These are phyloP conservation scores for Clonostachys byssicola DNA, from an alignment of 2,329 filamentous ascomycete species.

Conservation along the genomic window DNA sequence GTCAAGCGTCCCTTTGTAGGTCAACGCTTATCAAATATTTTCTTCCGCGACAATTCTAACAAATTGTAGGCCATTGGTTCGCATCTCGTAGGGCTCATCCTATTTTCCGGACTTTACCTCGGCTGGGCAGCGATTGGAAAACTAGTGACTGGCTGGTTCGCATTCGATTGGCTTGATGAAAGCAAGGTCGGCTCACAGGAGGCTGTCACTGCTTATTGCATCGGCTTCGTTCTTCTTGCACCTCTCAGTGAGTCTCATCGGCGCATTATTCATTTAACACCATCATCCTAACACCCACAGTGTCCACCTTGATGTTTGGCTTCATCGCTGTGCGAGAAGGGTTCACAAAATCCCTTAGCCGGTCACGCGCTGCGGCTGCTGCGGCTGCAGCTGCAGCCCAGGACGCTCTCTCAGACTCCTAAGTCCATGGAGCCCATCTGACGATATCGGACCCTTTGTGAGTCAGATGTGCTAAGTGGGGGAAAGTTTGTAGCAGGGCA, in stretches of 20 bases:
- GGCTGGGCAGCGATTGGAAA: slow-evolving; percentile 44
- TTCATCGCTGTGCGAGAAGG: slow-evolving; percentile 43
- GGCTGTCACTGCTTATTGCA: slow-evolving; percentile 36
- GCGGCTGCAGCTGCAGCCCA: slow-evolving; percentile 15
- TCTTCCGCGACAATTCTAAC: not conserved
- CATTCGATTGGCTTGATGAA: slow-evolving; percentile 49
- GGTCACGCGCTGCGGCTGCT: slow-evolving; percentile 8
- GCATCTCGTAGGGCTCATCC: slow-evolving; percentile 35
- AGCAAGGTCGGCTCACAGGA: slow-evolving; percentile 34
- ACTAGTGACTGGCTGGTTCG: slow-evolving; percentile 34
- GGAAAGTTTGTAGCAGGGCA: too few species aligned
- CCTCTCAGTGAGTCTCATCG: slow-evolving; percentile 33
- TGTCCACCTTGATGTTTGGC: slow-evolving; percentile 44
- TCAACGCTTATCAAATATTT: not conserved
- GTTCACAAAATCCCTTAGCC: slow-evolving; percentile 17
- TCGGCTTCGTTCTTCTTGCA: slow-evolving; percentile 37
- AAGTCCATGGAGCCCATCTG: not conserved
- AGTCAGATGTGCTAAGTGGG: too few species aligned
- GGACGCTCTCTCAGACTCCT: slow-evolving; percentile 9
- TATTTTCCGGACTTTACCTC: slow-evolving; percentile 38
- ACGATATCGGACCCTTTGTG: too few species aligned
- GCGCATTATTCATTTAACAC: not conserved
- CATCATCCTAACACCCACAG: slow-evolving; percentile 16
- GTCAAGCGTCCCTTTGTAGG: slow-evolving; percentile 45
- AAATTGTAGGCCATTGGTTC: slow-evolving; percentile 34